Base-by-base conservation (phyloP, 805 yeast genomes). In the Yarrowia osloensis region DNA sequence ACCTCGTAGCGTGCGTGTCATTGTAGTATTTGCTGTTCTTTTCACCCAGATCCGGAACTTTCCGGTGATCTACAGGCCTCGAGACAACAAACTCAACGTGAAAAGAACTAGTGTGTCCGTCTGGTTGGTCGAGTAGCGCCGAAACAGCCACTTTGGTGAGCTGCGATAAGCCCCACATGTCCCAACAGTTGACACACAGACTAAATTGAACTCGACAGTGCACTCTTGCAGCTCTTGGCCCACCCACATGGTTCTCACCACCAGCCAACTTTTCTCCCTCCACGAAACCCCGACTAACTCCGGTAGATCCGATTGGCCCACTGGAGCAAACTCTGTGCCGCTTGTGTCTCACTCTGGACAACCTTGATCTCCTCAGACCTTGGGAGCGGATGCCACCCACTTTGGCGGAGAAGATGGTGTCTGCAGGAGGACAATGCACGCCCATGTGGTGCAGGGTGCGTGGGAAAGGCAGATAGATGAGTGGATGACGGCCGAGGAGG, bases 361-460 rank as follows among this genome's bases (percentile, higher is more conserved):
- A 50, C 55, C 17, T 50, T 50, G 55, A 50, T 50, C 55, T 31
- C 55, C 17, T 50, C 55, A 50, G 26, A 47, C 50, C 50, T 46
- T 46, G 47, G 1, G 6, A 21, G 5, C 15, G 15, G 12, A 8
- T 40, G 19, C 15, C 19, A 8, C 44, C 15, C 24, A 6, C 9
- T 19, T 21, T 19, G 6, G 35, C 15, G 4, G 28, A 6, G n/a
- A 3, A 12, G 46, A 21, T 40, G n/a, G 9, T 21, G 46, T 21
- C 46, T 22, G 17, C 47, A 42, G 19, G 5, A 19, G 9, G 21
- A 24, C 52, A 46, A 46, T 26, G 52, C 52, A 24, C 21, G 11
- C 3, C 29, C 29, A 44, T 24, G 50, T 24, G 50, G 19, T 26
- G 13, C 24, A 11, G 22, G n/a, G 22, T 13, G 35, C 54, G 54